Percentiles rank a stretch among this genome's conserved stretches.
phyloP scores from a whole-genome alignment of 139 green algal species.

The Ulvella scutata region DNA sequence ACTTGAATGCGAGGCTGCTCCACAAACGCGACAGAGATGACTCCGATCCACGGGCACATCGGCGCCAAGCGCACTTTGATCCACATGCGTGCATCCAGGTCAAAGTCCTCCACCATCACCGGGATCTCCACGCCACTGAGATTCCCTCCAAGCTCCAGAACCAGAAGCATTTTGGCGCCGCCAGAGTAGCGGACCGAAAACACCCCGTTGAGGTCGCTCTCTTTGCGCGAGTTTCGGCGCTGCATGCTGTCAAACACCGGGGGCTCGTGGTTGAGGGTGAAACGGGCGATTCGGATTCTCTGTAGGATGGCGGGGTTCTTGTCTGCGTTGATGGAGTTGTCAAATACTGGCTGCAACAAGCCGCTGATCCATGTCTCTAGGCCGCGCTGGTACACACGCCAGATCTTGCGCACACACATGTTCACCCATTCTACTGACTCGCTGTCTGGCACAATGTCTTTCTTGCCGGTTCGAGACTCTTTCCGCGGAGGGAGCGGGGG shows the following conservation, averaged over 20 bases:
- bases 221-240: slow-evolving; percentile 55
- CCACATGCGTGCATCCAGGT: slow-evolving; percentile 87
- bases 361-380: slow-evolving; percentile 83
- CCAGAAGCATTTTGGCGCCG: slow-evolving; percentile 78
- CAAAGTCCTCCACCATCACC: slow-evolving; percentile 80
- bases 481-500: neutral
- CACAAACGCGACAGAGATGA: slow-evolving; percentile 79
- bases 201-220: slow-evolving; percentile 58
- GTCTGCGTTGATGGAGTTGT: slow-evolving; percentile 25
- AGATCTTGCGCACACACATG: slow-evolving; percentile 89
- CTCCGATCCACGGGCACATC: slow-evolving; percentile 81
- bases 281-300: slow-evolving; percentile 73
- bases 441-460: slow-evolving; percentile 16
- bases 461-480: neutral
- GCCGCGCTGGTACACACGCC: slow-evolving; percentile 84
- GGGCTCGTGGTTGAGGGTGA: slow-evolving; percentile 90
- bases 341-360: slow-evolving; percentile 86
- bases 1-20: slow-evolving; percentile 75
- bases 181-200: slow-evolving; percentile 82
- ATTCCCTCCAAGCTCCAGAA: slow-evolving; percentile 59
- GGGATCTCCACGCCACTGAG: slow-evolving; percentile 37
- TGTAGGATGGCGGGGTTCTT: slow-evolving; percentile 19
- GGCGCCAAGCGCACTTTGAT: slow-evolving; percentile 83
- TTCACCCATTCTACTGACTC: slow-evolving; percentile 94
- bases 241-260: slow-evolving; percentile 82